Evolutionary conservation across 768 basidiomycete genomes (phyloP).

Genomic region (Fomitopsis pulvina): DNA sequence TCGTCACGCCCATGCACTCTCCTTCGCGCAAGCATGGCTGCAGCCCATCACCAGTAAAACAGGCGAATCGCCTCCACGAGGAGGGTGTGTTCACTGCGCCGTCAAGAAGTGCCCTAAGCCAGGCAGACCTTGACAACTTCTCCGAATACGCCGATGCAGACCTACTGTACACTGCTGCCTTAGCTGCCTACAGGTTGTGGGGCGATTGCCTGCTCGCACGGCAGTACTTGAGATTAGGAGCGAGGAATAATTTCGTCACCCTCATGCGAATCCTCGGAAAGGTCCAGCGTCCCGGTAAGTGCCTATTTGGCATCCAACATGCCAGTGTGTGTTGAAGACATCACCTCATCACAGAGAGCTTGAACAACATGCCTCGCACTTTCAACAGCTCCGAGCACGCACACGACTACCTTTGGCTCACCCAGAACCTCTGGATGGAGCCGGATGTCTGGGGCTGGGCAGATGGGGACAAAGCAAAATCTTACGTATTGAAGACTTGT

Average conservation of each 20-base stretch:
- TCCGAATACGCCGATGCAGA: constrained; percentile 6
- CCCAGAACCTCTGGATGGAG: constrained; percentile 40
- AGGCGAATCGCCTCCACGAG: constrained; percentile 11
- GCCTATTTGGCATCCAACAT: no score
- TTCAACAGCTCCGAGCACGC: constrained; percentile 36
- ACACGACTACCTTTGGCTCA: constrained; percentile 39
- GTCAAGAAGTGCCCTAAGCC: constrained; percentile 10
- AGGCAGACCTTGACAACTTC: constrained; percentile 12
- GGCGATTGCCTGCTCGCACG: constrained; percentile 33
- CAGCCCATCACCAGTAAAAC: constrained; percentile 12
- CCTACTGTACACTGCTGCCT: constrained; percentile 31
- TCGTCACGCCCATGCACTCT: constrained; percentile 33
- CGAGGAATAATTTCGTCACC: constrained; percentile 27
- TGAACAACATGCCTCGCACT: constrained; percentile 24
- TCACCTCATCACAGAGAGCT: constrained; percentile 15
- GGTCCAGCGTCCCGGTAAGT: constrained; percentile 31
- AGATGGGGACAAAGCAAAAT: constrained; percentile 26
- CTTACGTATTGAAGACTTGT: constrained; percentile 29
- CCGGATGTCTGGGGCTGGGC: constrained; percentile 38
- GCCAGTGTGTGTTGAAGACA: no score
- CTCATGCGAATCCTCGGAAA: constrained; percentile 34
- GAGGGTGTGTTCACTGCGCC: constrained; percentile 16
- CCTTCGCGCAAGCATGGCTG: constrained; percentile 30
- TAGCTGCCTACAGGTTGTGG: constrained; percentile 35
- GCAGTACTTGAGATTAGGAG: constrained; percentile 34